Evolutionary conservation across 2,329 filamentous ascomycete species (phyloP), one percentile per base, ranked within the genome.

Genomic region (Neofusicoccum ribis): DNA sequence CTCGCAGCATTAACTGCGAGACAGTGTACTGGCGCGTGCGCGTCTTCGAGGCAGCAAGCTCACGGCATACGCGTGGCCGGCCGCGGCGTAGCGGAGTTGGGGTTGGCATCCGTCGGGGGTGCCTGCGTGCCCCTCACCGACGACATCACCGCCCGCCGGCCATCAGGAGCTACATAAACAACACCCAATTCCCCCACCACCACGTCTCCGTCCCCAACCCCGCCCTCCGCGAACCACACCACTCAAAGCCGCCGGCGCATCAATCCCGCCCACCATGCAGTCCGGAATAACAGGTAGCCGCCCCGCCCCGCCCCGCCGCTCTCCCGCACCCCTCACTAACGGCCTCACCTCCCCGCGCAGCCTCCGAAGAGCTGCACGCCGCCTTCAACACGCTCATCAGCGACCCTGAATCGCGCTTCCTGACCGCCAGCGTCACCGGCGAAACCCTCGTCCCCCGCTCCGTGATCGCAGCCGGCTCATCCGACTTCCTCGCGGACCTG

Each of bases 361-460:
- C 90, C 69, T 93, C 91, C 65, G 79, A 89, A 79, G 91, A 94
- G 83, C 89, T 95, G 68, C 85, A 88, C 74, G 81, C 86, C 72
- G 84, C 90, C 71, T 93, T 95, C 84, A 88, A 87, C 79, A 81
- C 80, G 67, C 84, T 95, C 73, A 84, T 92, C 69, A 83, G 84
- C 56, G 85, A 85, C 59, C 75, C 83, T 63, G 79, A 82, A 58
- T 83, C 88, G 69, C 90, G 92, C 70, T 91, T 87, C 60, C 86
- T 95, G 43, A 80, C 94, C 62, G 88, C 87, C 61, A 89, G 85
- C 68, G 94, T 95, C 73, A 77, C 84, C 56, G 82, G 84, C 66
- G 92, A 95, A 78, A 76, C 86, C 39, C 87, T 95, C 65, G 80
- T 85, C 1, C 90, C 91, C 2, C 70, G 86, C 56, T 77, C 82